These are phyloP conservation scores for Serendipita sp. DNA, from an alignment of 1,284 basidiomycete genomes.

Conservation along the genomic window DNA sequence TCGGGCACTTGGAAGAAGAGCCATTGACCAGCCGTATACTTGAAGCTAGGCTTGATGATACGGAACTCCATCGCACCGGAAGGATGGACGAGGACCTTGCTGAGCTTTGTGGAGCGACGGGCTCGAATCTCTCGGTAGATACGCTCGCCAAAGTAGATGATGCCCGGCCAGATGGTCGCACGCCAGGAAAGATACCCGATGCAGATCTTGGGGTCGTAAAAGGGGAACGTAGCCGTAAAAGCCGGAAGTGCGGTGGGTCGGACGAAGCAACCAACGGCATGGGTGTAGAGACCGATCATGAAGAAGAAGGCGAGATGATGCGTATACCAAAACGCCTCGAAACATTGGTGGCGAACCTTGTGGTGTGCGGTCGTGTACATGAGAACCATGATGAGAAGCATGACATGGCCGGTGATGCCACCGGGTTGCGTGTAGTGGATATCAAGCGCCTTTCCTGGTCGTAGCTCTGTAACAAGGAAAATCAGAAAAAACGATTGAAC, in stretches of 20 bases:
- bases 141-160: conserved; percentile 75
- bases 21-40: conserved; percentile 84
- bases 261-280: conserved; percentile 86
- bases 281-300: conserved; percentile 74
- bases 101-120: conserved; percentile 56
- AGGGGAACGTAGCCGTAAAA: conserved; percentile 55
- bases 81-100: conserved; percentile 68
- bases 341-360: conserved; percentile 72
- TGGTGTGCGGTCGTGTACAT: conserved; percentile 76
- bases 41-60: conserved; percentile 77
- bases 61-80: conserved; percentile 56
- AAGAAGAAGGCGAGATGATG: conserved; percentile 87
- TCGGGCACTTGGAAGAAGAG: conserved; percentile 78
- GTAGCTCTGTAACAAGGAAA: conserved; percentile 43
- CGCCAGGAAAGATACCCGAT: conserved; percentile 79
- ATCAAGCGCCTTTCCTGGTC: conserved; percentile 54
- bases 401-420: conserved; percentile 79
- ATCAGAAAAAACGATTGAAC: not conserved
- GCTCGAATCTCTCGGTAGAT: conserved; percentile 67
- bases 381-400: conserved; percentile 76
- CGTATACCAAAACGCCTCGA: conserved; percentile 89
- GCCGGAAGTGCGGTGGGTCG: conserved; percentile 62
- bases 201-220: conserved; percentile 69
- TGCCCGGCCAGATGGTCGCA: conserved; percentile 74
- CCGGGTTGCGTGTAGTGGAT: conserved; percentile 79